Conservation (phyloP, 2,329 filamentous ascomycete species). For the Alternaria sp. region DNA sequence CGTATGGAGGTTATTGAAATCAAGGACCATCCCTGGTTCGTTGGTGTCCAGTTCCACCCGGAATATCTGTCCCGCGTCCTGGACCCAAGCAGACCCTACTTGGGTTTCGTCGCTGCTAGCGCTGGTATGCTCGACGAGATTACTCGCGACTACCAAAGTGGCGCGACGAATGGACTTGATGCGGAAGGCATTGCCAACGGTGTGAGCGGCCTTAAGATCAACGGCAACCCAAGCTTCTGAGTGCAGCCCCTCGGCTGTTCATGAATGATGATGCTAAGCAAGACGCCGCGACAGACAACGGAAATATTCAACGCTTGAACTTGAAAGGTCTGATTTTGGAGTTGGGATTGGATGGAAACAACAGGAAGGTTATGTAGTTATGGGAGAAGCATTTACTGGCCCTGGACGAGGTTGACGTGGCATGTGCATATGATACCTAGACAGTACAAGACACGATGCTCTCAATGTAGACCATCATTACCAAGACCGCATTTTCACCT, state of each 20-base stretch:
- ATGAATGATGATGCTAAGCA: not conserved
- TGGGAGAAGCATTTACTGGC: constrained; percentile 6
- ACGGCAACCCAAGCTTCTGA: constrained; percentile 25
- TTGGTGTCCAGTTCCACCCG: constrained; percentile 87
- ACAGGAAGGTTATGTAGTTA: not conserved
- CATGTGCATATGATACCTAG: constrained; percentile 19
- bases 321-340: not conserved
- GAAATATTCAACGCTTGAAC: not conserved
- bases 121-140: constrained; percentile 67
- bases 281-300: not conserved
- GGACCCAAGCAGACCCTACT: constrained; percentile 74
- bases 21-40: constrained; percentile 82
- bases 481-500: not conserved
- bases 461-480: not conserved
- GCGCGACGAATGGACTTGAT: constrained; percentile 12
- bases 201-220: constrained; percentile 27
- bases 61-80: constrained; percentile 82
- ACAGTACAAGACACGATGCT: not conserved
- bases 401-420: not conserved
- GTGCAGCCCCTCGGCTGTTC: not conserved
- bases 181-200: constrained; percentile 34
- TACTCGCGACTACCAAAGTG: constrained; percentile 38
- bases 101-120: constrained; percentile 83
- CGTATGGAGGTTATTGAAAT: constrained; percentile 86
- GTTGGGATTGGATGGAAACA: not conserved